A percentile compares a stretch with the other conserved stretches of the same genome.
These are phyloP conservation scores for Teratosphaeria nubilosa DNA, from an alignment of 2,329 filamentous ascomycete species.

Conservation along the genomic window DNA sequence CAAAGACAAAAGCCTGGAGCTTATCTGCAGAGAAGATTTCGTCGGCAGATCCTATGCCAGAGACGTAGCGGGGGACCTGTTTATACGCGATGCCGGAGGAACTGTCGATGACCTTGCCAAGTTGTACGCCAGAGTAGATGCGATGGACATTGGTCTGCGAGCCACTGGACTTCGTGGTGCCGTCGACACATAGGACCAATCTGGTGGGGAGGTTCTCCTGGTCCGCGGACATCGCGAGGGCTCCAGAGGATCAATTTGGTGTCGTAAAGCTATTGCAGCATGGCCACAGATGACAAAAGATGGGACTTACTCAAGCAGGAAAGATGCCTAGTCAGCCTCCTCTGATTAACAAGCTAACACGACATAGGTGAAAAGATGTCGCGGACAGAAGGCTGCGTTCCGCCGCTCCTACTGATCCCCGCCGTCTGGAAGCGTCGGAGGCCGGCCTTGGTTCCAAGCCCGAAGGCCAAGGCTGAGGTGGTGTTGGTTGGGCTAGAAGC, in stretches of 20 bases:
- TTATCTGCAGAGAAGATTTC: slow-evolving; percentile 8
- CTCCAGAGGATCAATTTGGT: background rate
- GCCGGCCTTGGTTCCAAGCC: background rate
- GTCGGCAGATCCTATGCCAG: slow-evolving; percentile 11
- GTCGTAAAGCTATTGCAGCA: background rate
- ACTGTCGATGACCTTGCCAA: slow-evolving; percentile 7
- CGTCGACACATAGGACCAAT: slow-evolving; percentile 17
- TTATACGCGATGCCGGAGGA: slow-evolving; percentile 3
- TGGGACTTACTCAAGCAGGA: background rate
- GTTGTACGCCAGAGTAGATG: slow-evolving; percentile 10
- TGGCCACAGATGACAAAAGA: background rate
- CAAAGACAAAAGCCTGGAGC: slow-evolving; percentile 9
- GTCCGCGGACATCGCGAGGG: background rate
- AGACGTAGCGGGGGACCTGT: slow-evolving; percentile 10
- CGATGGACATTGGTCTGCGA: slow-evolving; percentile 12
- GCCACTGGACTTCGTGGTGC: slow-evolving; percentile 4
- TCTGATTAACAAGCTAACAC: background rate
- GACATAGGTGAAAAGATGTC: background rate
- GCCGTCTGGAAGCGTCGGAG: background rate
- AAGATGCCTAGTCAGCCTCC: background rate
- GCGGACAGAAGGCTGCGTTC: background rate
- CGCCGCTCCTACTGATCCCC: no score
- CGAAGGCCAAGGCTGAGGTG: background rate
- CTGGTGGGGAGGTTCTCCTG: slow-evolving; percentile 4
- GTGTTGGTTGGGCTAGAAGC: background rate